Base-by-base conservation (phyloP, 208 protist species). In the Herpetomonas tarakana region DNA sequence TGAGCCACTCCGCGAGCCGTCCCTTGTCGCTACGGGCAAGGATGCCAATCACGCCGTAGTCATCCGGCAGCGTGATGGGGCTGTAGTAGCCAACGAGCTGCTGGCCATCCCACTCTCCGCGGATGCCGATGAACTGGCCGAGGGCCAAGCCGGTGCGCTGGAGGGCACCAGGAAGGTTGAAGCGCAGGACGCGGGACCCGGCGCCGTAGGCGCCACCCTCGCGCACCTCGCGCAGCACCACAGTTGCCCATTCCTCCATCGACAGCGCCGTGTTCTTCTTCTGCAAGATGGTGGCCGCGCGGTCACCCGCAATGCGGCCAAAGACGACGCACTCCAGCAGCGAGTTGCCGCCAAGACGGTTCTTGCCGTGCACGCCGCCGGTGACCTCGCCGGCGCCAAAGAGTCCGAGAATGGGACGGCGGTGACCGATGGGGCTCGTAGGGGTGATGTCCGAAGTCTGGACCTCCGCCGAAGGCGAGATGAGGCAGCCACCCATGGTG, bases 321-420 rank as follows among this genome's bases (percentile, higher is more conserved):
- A 83, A 87, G 9, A 86, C 79, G 66, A 87, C 77, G 38, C 79
- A 90, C 74, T 86, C 83, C 39, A 98, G 73, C 56, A 99, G 86
- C 6, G 93, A 97, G 77, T 99, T 99, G 45, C 98, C 98, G 44
- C 88, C 97, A 16, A 99, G 87, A 38, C 97, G 86, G 70, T 99
- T 99, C 18, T 68, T 59, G 52, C 98, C 97, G 74, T 99, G 98
- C 52, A 99, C 86, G 44, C 97, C 97, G 21, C 92, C 96, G 18
- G 97, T 98, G 24, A 98, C 94, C 78, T 98, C 97, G 52, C 98
- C 98, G 0, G 97, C 97, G 46, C 88, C 97, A 73, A 92, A 98
- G 39, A 99, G 83, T 16, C 89, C 87, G 6, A 61, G 68, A 39
- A 99, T 94, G 29, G 87, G 81, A 19, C 79, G 74, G 49, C 67